Conservation (phyloP, 495 filamentous ascomycete species). For the Xylaria venustula region DNA sequence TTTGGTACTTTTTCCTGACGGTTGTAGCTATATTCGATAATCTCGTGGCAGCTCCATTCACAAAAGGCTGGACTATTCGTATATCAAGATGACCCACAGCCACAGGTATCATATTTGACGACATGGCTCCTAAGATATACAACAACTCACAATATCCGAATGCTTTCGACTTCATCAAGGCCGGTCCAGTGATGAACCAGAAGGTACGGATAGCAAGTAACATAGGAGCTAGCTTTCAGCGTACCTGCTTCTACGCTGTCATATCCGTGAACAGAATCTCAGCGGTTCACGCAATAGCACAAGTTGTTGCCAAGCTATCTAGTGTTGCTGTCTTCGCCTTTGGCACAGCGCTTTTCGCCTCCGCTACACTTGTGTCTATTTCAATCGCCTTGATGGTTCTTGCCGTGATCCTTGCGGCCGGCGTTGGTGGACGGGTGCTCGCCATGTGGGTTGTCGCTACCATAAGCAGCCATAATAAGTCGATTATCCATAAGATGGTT, state of each 20-base stretch:
- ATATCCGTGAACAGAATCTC: not conserved
- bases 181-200: not conserved
- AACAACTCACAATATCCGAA: not conserved
- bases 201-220: not conserved
- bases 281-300: not conserved
- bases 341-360: not conserved
- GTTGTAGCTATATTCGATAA: not conserved
- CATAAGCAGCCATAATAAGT: not conserved
- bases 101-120: not conserved
- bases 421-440: not conserved
- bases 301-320: not conserved
- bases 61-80: not conserved
- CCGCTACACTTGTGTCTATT: not conserved
- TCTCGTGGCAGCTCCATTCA: not conserved
- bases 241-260: not conserved
- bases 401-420: not conserved
- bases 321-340: not conserved
- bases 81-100: not conserved
- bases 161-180: not conserved
- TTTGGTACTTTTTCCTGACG: not conserved
- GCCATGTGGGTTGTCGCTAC: not conserved
- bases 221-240: not conserved
- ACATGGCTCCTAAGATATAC: not conserved
- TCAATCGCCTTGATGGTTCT: not conserved
- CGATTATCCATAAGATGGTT: not conserved